Evolutionary conservation across 1,284 basidiomycete genomes (phyloP).

Genomic region (Papiliotrema laurentii): DNA sequence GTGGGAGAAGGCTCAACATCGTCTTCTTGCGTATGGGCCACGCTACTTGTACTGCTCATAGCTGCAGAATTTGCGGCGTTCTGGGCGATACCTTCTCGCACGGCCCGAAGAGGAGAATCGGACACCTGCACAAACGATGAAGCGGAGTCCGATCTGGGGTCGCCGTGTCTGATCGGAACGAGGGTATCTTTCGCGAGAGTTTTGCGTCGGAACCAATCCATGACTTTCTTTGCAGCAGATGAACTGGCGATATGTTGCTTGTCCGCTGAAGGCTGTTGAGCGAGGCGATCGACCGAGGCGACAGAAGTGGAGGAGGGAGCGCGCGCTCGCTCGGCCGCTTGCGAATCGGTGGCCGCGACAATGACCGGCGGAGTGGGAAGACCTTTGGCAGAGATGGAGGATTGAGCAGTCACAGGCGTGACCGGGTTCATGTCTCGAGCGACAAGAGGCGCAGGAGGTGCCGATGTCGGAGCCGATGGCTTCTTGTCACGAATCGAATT

Average conservation of each 20-base stretch:
- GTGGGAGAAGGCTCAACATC: not conserved
- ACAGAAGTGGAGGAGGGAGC: slow-evolving; percentile 32
- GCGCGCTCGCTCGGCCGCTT: slow-evolving; percentile 15
- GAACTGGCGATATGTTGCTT: slow-evolving; percentile 43
- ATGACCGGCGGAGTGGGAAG: slow-evolving; percentile 16
- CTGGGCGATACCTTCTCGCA: slow-evolving; percentile 2
- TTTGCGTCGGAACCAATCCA: slow-evolving; percentile 61
- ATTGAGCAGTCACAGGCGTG: not conserved
- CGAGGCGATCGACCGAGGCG: slow-evolving; percentile 35
- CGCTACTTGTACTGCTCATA: slow-evolving; percentile 28
- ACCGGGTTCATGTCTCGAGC: slow-evolving; percentile 1
- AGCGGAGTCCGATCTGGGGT: slow-evolving; percentile 23
- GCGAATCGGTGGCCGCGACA: slow-evolving; percentile 23
- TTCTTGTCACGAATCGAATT: slow-evolving; percentile 7
- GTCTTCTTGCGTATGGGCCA: slow-evolving; percentile 18
- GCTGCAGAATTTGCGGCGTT: slow-evolving; percentile 13
- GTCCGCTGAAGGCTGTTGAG: slow-evolving; percentile 12
- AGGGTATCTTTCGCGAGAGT: slow-evolving; percentile 49
- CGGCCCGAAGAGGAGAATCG: slow-evolving; percentile 9
- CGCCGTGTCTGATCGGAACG: slow-evolving; percentile 19
- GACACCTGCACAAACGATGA: slow-evolving; percentile 29
- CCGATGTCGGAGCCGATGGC: not conserved
- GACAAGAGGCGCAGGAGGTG: slow-evolving; percentile 3
- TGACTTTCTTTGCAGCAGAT: slow-evolving; percentile 57
- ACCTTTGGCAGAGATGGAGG: slow-evolving; percentile 3